phyloP scores from a whole-genome alignment of 106 monocot genomes.

The Narthecium ossifragum region DNA sequence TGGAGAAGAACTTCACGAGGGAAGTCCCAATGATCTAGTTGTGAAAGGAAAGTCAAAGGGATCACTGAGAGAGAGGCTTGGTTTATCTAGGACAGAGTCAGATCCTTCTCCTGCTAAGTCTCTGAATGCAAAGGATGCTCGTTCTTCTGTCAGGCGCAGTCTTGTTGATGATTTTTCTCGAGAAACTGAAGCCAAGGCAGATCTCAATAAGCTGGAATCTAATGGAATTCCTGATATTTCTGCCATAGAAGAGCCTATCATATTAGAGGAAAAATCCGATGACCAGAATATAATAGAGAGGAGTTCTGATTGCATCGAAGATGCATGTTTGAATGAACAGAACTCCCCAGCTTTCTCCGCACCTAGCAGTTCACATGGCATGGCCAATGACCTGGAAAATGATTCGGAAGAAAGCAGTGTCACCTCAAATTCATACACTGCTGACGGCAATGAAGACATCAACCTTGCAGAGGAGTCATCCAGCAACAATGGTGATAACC shows the following conservation, averaged over 20 bases:
- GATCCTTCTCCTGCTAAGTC: conserved; percentile 23
- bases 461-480: conserved; percentile 5
- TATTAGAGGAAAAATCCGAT: conserved; percentile 7
- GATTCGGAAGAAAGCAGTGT: conserved; percentile 43
- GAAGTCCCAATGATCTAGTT: conserved; percentile 7
- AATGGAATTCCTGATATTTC: neutral
- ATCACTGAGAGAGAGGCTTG: conserved; percentile 5
- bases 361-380: conserved; percentile 18
- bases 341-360: conserved; percentile 18
- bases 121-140: conserved; percentile 8
- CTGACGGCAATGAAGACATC: conserved; percentile 19
- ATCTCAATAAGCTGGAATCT: conserved; percentile 2
- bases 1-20: conserved; percentile 19
- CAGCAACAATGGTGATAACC: neutral
- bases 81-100: conserved; percentile 37
- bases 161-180: conserved; percentile 36
- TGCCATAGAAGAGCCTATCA: neutral
- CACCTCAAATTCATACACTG: conserved; percentile 34
- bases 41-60: conserved; percentile 8
- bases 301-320: neutral
- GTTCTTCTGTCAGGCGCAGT: conserved; percentile 24
- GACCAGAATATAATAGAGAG: conserved; percentile 3
- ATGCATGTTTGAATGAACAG: conserved; percentile 23
- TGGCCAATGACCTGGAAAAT: conserved; percentile 20
- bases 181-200: neutral